Conservation (phyloP, 495 filamentous ascomycete species). For the Aspergillus olivimuriae region DNA sequence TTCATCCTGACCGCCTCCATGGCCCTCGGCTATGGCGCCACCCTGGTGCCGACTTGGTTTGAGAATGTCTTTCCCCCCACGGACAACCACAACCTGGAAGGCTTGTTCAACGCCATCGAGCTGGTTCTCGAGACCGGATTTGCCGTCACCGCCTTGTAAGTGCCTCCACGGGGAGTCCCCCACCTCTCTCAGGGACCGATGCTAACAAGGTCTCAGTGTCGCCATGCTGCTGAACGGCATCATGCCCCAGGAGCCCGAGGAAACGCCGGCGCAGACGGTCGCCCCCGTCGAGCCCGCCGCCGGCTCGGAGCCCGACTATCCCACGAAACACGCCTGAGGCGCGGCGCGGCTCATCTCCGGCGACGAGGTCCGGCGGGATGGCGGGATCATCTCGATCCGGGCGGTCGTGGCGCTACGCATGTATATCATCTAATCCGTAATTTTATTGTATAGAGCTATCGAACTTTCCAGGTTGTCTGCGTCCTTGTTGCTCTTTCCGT, state of each 20-base stretch:
- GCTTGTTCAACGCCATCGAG: conserved; percentile 76
- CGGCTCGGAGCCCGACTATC: neutral
- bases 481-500: too few relatives aligned
- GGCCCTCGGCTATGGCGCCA: conserved; percentile 72
- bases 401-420: too few relatives aligned
- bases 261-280: neutral
- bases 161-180: too few relatives aligned
- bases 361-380: too few relatives aligned
- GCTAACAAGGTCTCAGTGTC: neutral
- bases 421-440: too few relatives aligned
- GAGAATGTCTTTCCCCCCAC: conserved; percentile 64
- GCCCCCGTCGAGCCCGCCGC: neutral
- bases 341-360: too few relatives aligned
- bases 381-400: too few relatives aligned
- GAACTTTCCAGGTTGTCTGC: too few relatives aligned
- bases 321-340: conserved; percentile 3
- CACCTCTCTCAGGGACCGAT: neutral
- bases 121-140: conserved; percentile 70
- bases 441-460: too few relatives aligned
- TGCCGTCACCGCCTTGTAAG: conserved; percentile 55
- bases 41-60: conserved; percentile 75
- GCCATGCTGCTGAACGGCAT: conserved; percentile 9
- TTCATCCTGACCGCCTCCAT: conserved; percentile 82
- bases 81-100: conserved; percentile 64
- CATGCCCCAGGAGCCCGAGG: conserved; percentile 9